Percentiles rank a stretch among this genome's conserved stretches.
These are phyloP conservation scores for Parafenestella ontariensis DNA, from an alignment of 2,329 filamentous ascomycete genomes.

Conservation along the genomic window DNA sequence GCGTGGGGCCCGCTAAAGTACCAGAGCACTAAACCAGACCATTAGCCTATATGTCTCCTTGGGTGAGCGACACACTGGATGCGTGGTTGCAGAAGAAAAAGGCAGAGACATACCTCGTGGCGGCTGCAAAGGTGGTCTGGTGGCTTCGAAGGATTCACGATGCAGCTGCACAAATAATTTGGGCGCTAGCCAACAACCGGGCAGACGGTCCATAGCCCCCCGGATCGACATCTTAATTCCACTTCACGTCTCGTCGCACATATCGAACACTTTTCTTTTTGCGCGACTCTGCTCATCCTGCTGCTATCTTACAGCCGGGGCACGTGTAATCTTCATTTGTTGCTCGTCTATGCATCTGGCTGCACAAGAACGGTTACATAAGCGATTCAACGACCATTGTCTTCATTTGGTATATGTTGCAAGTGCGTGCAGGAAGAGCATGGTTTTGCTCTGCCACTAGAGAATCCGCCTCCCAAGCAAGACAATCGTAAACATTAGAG, in stretches of 20 bases:
- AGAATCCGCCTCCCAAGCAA: not conserved
- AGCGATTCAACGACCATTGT: not conserved
- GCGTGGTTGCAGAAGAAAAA: not conserved
- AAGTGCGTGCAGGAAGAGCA: not conserved
- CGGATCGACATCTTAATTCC: slow-evolving; percentile 32
- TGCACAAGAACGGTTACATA: not conserved
- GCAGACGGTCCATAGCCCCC: slow-evolving; percentile 15
- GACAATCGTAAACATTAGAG: not conserved
- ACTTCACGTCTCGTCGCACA: slow-evolving; percentile 20
- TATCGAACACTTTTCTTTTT: not conserved
- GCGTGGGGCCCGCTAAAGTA: not conserved
- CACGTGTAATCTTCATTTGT: not conserved
- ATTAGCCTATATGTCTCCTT: not conserved
- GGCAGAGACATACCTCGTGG: slow-evolving; percentile 11
- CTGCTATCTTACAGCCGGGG: not conserved
- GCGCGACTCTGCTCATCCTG: not conserved
- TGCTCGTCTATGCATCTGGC: not conserved
- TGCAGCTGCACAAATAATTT: slow-evolving; percentile 20
- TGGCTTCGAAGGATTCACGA: slow-evolving; percentile 31
- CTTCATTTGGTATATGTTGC: not conserved
- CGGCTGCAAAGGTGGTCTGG: slow-evolving; percentile 17
- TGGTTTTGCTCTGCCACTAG: not conserved
- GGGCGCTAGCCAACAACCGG: slow-evolving; percentile 20
- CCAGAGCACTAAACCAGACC: not conserved
- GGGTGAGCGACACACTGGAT: not conserved